Evolutionary conservation across 208 protist species (phyloP).

Genomic region (Endotrypanum monterogeii): DNA sequence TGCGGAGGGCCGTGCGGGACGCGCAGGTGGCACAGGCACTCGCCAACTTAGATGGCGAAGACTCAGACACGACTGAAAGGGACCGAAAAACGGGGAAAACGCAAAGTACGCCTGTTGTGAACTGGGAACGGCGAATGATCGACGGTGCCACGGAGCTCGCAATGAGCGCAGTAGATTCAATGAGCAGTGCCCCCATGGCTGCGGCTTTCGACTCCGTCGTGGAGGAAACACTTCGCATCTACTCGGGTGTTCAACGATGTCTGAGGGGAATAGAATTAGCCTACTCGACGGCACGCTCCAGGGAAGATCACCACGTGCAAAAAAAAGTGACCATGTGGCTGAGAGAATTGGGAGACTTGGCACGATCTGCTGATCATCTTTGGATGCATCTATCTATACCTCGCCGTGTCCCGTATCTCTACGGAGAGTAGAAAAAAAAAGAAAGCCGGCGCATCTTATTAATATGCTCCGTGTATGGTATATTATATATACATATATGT

Average conservation of each 20-base stretch:
- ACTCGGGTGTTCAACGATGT: slow-evolving; percentile 28
- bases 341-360: slow-evolving; percentile 35
- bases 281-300: slow-evolving; percentile 2
- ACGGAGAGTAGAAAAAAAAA: not conserved
- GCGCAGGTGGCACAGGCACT: slow-evolving; percentile 34
- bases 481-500: not conserved
- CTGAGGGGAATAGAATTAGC: slow-evolving; percentile 11
- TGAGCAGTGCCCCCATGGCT: slow-evolving; percentile 51
- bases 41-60: slow-evolving; percentile 3
- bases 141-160: slow-evolving; percentile 49
- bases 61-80: not conserved
- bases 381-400: slow-evolving; percentile 41
- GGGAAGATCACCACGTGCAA: slow-evolving; percentile 16
- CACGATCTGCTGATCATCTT: slow-evolving; percentile 37
- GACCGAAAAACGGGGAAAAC: not conserved
- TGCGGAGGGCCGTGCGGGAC: slow-evolving; percentile 45
- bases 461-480: too few species aligned
- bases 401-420: slow-evolving; percentile 37
- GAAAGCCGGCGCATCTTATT: not conserved
- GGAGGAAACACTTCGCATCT: slow-evolving; percentile 53
- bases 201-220: slow-evolving; percentile 49
- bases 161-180: slow-evolving; percentile 64
- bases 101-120: slow-evolving; percentile 8
- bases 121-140: slow-evolving; percentile 59
- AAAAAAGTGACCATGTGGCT: slow-evolving; percentile 20